Evolutionary conservation across 129 eudicot species (phyloP), one percentile per base, ranked within the genome.

Genomic region (Gnaphalium uliginosum): DNA sequence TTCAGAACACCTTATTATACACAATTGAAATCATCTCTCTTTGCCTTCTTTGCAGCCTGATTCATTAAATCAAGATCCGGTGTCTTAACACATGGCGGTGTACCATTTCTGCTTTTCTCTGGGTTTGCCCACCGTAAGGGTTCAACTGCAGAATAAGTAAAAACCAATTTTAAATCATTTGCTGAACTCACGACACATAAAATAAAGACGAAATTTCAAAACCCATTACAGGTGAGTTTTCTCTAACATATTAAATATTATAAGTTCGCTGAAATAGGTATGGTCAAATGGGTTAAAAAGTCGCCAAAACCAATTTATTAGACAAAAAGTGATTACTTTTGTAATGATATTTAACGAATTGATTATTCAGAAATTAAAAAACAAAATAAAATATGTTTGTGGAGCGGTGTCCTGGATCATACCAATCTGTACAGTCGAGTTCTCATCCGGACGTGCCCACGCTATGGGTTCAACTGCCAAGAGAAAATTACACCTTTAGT

Each of bases 391-490:
- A 19, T 5, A 39, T 35, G n/a, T 22, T 19, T 41, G 63, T 19
- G 68, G 73, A 78, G 80, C 46, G 4, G 27, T 18, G 66, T 30
- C 63, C 64, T 0, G 53, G 29, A 70, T 81, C 78, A 72, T 78
- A 69, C 87, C 93, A 50, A 85, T 76, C 51, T 66, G 88, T 75
- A 81, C 81, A 43, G 80, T 71, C 66, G 83, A 15, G 24, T 77
- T 73, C 68, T 81, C 88, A 17, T 57, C 76, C 6, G 96, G 88
- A 83, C 76, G 72, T 1, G 69, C 81, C 92, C 89, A 87, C 7
- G 90, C 66, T 63, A 89, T 35, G 24, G 92, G 91, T 68, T 66
- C 75, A 14, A 60, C 96, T 87, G 85, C 78, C 53, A 69, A 26
- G 80, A 2, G 25, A 63, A 13, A 15, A 68, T 6, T 50, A 33